Conservation (phyloP, 2,329 filamentous ascomycete genomes). For the Cytospora piceicola region DNA sequence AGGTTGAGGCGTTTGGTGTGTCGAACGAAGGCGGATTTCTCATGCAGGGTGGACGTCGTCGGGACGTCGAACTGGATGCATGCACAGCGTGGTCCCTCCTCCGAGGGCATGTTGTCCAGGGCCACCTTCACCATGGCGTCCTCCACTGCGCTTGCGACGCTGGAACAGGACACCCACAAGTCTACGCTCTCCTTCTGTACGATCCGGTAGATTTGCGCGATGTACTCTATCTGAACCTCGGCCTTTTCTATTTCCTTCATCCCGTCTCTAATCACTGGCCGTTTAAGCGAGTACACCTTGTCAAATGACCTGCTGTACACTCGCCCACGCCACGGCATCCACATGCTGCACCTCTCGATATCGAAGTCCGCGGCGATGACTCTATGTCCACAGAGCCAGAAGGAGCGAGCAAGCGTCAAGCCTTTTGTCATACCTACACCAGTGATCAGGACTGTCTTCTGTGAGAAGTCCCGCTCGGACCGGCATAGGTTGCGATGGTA, state of each 20-base stretch:
- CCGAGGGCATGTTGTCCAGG: slow-evolving; percentile 57
- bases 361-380: slow-evolving; percentile 74
- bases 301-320: slow-evolving; percentile 59
- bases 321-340: slow-evolving; percentile 10
- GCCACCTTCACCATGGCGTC: slow-evolving; percentile 68
- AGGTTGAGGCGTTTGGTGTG: slow-evolving; percentile 59
- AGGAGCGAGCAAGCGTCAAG: slow-evolving; percentile 65
- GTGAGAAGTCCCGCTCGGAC: slow-evolving; percentile 11
- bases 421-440: slow-evolving; percentile 76
- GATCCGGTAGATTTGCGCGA: slow-evolving; percentile 39
- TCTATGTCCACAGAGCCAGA: slow-evolving; percentile 66
- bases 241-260: slow-evolving; percentile 54
- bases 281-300: slow-evolving; percentile 53
- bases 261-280: slow-evolving; percentile 29
- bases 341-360: slow-evolving; percentile 49
- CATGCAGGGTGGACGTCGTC: slow-evolving; percentile 62
- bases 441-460: slow-evolving; percentile 66
- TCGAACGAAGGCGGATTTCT: slow-evolving; percentile 68
- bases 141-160: slow-evolving; percentile 66
- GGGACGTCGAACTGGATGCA: slow-evolving; percentile 66
- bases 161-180: slow-evolving; percentile 75
- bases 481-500: slow-evolving; percentile 21
- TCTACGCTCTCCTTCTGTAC: slow-evolving; percentile 64
- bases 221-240: slow-evolving; percentile 53
- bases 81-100: slow-evolving; percentile 47